Evolutionary conservation across 1,139 yeast species (phyloP), one percentile per base, ranked within the genome.

Genomic region (Taphrina sp.): DNA sequence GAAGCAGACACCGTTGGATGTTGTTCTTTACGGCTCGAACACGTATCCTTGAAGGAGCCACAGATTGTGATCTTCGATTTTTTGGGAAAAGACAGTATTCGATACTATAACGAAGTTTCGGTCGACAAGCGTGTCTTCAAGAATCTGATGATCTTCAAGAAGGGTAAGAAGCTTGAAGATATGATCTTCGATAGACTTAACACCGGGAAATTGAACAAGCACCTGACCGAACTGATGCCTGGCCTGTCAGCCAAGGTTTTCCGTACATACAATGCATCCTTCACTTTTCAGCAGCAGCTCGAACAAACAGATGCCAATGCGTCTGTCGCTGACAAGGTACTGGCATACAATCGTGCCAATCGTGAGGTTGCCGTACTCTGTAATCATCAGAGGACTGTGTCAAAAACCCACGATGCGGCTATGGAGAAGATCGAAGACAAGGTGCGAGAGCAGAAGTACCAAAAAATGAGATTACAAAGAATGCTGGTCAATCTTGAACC

Each of bases 1-100:
- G 96, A 90, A 68, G 97, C 97, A 1, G 98, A 92, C 69, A 90
- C 98, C 1, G 98, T 90, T 43, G 98, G 98, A 43, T 90, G 98
- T 72, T 90, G 97, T 71, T 90, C 97, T 0, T 76, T 90, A 62
- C 74, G 97, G 64, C 90, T 74, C 65, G 97, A 90, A 67, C 97
- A 90, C 69, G 79, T 90, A 44, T 84, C 94, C 1, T 74, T 90
- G 60, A 80, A 80, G 64, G 95, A 95, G 1, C 96, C 96, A 8
- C 82, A 82, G 64, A 84, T 77, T 14, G 96, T 90, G 16, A 78
- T 85, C n/a, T 89, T 90, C 72, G 97, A 90, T 69, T 90, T 90
- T 67, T 74, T 90, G 62, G 98, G 98, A 82, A 92, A 90, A 68
- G 97, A 90, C 72, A 88, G 96, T 5, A 88, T 92, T 63, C 76